A percentile compares a stretch with the other conserved stretches of the same genome.
Evolutionary conservation across 1,284 basidiomycete species (phyloP).

Genomic region (Ceratobasidium sp.): DNA sequence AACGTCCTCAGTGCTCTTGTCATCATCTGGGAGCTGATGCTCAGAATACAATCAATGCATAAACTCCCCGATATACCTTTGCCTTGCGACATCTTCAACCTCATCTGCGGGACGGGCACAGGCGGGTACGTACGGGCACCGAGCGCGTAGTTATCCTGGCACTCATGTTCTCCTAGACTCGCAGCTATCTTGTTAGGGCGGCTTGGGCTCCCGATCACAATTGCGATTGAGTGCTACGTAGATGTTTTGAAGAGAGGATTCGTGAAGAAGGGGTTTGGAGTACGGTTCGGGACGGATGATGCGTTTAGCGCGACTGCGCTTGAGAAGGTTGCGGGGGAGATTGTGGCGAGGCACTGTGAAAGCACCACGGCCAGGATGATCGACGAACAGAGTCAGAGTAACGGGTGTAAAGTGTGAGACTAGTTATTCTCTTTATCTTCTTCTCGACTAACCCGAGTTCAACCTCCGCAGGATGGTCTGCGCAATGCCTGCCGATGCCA

Average conservation of each 20-base stretch:
- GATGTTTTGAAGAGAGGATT: slow-evolving; percentile 44
- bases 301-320: slow-evolving; percentile 15
- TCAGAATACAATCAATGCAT: neutral
- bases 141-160: neutral
- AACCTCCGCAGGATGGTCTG: too few relatives aligned
- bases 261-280: slow-evolving; percentile 2
- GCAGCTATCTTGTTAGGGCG: slow-evolving; percentile 56
- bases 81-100: slow-evolving; percentile 56
- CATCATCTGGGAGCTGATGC: slow-evolving; percentile 40
- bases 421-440: too few relatives aligned
- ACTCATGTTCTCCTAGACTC: slow-evolving; percentile 49
- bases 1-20: slow-evolving; percentile 1
- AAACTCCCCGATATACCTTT: neutral
- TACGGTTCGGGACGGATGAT: slow-evolving; percentile 1
- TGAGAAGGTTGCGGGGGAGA: slow-evolving; percentile 2
- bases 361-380: neutral
- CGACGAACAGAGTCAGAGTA: neutral
- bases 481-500: too few relatives aligned
- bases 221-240: slow-evolving; percentile 53
- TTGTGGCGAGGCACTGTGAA: neutral
- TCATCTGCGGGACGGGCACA: slow-evolving; percentile 56
- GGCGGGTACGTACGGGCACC: slow-evolving; percentile 46
- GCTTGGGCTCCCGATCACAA: slow-evolving; percentile 49
- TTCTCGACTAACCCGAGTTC: too few relatives aligned
- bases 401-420: neutral